phyloP scores from a whole-genome alignment of 345 rosid genomes.

The Hibiscus syriacus region DNA sequence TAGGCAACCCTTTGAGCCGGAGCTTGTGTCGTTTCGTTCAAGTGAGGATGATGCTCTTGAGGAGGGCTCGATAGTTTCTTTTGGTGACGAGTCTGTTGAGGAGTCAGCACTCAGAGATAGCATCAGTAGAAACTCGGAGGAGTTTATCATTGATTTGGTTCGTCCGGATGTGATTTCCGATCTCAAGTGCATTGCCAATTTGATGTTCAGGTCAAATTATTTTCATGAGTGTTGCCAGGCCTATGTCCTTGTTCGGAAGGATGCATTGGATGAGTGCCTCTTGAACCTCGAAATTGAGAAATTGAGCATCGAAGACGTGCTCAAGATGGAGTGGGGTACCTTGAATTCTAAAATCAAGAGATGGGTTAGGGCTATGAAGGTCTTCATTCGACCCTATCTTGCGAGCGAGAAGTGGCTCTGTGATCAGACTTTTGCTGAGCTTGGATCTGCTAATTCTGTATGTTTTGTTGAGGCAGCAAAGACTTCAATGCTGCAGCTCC shows the following conservation, averaged over 20 bases:
- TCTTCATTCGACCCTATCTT: slow-evolving; percentile 61
- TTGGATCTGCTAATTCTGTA: slow-evolving; percentile 25
- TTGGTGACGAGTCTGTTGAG: slow-evolving; percentile 58
- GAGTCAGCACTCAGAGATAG: slow-evolving; percentile 46
- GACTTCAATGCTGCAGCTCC: slow-evolving; percentile 61
- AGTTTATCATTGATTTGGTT: slow-evolving; percentile 57
- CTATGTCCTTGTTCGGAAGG: slow-evolving; percentile 51
- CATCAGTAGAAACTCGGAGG: slow-evolving; percentile 48
- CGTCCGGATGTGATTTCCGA: slow-evolving; percentile 53
- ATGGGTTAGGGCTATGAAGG: slow-evolving; percentile 70
- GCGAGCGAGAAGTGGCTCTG: slow-evolving; percentile 62
- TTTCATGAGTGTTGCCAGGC: slow-evolving; percentile 73
- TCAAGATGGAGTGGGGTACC: slow-evolving; percentile 70
- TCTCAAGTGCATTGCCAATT: slow-evolving; percentile 57
- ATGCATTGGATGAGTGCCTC: slow-evolving; percentile 73
- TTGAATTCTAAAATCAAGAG: slow-evolving; percentile 74
- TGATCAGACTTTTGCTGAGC: slow-evolving; percentile 57
- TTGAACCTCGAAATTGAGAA: slow-evolving; percentile 69
- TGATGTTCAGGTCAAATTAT: slow-evolving; percentile 62
- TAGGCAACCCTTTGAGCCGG: slow-evolving; percentile 62
- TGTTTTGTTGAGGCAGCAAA: slow-evolving; percentile 76
- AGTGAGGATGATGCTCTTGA: slow-evolving; percentile 52
- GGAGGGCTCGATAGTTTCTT: slow-evolving; percentile 42
- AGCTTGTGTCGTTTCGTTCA: slow-evolving; percentile 55
- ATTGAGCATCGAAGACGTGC: slow-evolving; percentile 76